A percentile compares a stretch with the other conserved stretches of the same genome.
phyloP scores from a whole-genome alignment of 1,284 basidiomycete genomes.

The Cutaneotrichosporon daszewskae region DNA sequence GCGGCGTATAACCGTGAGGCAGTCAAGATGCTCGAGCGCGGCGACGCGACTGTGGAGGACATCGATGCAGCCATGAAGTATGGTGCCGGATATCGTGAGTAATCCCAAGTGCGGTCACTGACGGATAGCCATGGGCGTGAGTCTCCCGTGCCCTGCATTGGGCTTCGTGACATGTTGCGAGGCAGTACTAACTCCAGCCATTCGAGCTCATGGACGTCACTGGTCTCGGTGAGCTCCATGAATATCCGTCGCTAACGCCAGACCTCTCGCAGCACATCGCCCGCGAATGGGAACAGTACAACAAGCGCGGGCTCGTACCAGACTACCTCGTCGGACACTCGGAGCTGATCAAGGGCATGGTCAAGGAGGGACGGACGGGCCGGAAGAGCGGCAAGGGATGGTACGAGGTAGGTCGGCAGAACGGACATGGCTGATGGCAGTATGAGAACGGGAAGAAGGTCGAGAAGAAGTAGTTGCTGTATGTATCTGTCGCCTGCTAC shows the following conservation, averaged over 20 bases:
- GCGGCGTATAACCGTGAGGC: constrained; percentile 55
- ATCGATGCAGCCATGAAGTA: constrained; percentile 58
- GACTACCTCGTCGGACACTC: constrained; percentile 50
- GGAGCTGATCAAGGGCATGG: constrained; percentile 50
- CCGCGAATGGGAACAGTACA: constrained; percentile 53
- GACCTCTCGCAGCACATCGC: constrained; percentile 51
- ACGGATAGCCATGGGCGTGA: constrained; percentile 43
- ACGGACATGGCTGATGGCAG: neutral
- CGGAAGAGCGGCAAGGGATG: constrained; percentile 52
- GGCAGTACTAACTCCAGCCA: constrained; percentile 37
- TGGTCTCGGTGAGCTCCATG: constrained; percentile 40
- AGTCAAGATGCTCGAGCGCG: constrained; percentile 55
- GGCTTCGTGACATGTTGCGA: neutral
- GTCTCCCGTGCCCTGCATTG: constrained; percentile 13
- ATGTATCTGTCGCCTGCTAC: too few species aligned
- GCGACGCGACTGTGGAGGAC: constrained; percentile 55
- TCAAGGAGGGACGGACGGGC: constrained; percentile 53
- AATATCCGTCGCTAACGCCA: neutral
- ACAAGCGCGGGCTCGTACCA: constrained; percentile 47
- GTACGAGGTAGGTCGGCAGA: constrained; percentile 29
- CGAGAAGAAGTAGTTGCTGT: neutral
- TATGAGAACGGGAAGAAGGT: neutral
- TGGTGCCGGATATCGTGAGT: constrained; percentile 51
- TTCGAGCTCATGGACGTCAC: constrained; percentile 55
- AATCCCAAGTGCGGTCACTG: neutral